Evolutionary conservation across 2,329 filamentous ascomycete species (phyloP).

Genomic region (Volutella citrinella): DNA sequence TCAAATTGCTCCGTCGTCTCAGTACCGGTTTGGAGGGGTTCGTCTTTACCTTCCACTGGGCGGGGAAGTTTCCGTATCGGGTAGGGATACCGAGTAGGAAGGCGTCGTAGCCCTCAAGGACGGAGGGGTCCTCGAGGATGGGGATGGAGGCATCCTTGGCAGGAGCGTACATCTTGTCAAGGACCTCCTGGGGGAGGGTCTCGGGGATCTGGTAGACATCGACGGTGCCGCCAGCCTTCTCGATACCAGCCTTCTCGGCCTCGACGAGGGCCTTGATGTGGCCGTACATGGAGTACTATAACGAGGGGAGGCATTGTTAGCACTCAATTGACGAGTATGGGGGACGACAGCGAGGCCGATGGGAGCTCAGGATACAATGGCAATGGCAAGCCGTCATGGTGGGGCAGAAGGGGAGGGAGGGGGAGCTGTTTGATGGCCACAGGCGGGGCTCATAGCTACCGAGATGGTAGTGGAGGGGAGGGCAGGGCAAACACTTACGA

Average conservation of each 20-base stretch:
- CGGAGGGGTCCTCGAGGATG: conserved; percentile 53
- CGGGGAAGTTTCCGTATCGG: conserved; percentile 94
- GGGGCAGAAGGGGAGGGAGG: not conserved
- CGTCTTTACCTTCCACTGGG: conserved; percentile 73
- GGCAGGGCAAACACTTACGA: conserved; percentile 49
- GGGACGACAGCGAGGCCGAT: too few relatives aligned
- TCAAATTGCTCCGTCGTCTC: too few relatives aligned
- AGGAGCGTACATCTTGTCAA: conserved; percentile 88
- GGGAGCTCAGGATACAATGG: not conserved
- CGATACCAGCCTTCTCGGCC: conserved; percentile 87
- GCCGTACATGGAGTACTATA: conserved; percentile 96
- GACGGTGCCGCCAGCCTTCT: conserved; percentile 77
- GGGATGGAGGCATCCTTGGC: conserved; percentile 67
- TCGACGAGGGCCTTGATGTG: conserved; percentile 82
- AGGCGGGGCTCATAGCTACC: conserved; percentile 5
- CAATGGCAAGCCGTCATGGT: conserved; percentile 1
- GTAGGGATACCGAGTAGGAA: conserved; percentile 95
- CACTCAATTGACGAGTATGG: not conserved
- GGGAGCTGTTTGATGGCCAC: conserved; percentile 1
- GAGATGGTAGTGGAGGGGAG: conserved; percentile 4
- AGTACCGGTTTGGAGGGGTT: too few relatives aligned
- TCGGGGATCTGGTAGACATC: conserved; percentile 87
- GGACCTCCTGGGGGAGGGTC: conserved; percentile 80
- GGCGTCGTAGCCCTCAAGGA: conserved; percentile 75
- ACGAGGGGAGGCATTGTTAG: conserved; percentile 2